Evolutionary conservation across 306 rosid species (phyloP).

Genomic region (Vigna reflexopilosa): DNA sequence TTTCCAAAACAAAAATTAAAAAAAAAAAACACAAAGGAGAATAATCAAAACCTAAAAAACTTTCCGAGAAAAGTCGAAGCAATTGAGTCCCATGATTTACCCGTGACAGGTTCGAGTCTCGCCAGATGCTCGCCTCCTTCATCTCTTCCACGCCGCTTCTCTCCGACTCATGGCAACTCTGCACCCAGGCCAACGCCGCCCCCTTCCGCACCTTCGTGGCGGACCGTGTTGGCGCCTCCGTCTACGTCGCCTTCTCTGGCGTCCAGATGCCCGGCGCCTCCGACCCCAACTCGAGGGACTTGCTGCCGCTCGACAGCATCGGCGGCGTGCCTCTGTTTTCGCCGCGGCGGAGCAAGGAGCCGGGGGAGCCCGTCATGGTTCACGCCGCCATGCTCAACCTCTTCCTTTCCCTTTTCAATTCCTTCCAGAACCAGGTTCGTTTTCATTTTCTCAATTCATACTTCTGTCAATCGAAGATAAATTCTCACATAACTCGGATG

Average conservation of each 20-base stretch:
- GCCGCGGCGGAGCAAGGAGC: constrained; percentile 48
- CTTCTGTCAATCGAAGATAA: neutral
- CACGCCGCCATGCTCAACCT: constrained; percentile 63
- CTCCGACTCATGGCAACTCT: constrained; percentile 77
- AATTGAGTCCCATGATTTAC: neutral
- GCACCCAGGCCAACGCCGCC: constrained; percentile 60
- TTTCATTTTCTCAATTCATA: neutral
- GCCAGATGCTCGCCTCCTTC: constrained; percentile 74
- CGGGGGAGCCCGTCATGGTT: constrained; percentile 65
- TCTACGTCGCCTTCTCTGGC: constrained; percentile 75
- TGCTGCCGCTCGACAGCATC: constrained; percentile 53
- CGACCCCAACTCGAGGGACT: constrained; percentile 40
- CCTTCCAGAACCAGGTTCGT: constrained; percentile 67
- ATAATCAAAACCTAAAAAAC: neutral
- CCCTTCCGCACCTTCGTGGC: constrained; percentile 47
- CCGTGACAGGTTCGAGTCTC: constrained; percentile 67
- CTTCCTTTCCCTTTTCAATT: constrained; percentile 47
- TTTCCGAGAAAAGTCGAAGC: constrained; percentile 17
- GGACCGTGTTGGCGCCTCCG: constrained; percentile 52
- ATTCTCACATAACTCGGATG: neutral
- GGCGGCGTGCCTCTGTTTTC: constrained; percentile 51
- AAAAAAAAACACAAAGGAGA: neutral
- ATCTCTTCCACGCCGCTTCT: constrained; percentile 76
- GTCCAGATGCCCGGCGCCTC: constrained; percentile 43
- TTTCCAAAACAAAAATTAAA: neutral